Base-by-base conservation (phyloP, 2,329 filamentous ascomycete genomes). In the Plenodomus biglobosus region DNA sequence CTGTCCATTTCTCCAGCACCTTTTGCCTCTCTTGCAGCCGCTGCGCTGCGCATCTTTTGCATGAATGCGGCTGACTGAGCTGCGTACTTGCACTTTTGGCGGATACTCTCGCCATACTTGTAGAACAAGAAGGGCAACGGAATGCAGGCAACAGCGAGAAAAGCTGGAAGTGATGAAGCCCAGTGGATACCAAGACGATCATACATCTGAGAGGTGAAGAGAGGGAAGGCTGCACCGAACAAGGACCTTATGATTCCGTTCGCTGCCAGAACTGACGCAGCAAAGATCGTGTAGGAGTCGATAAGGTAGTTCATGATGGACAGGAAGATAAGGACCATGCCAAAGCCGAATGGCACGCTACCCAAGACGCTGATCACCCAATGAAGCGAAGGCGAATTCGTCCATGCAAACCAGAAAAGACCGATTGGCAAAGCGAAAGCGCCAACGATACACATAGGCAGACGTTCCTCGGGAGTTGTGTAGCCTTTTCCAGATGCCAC, bases 221-320 rank as follows among this genome's bases (percentile, higher is more conserved):
- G 79, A 1, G 90, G 90, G 76, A 95, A 94, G 1, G 80, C 85
- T 2, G 88, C 88, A 55, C 88, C 90, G 53, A 85, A 87, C 8
- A 91, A 76, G 0, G 87, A 92, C 58, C 90, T 85, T 32, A 95
- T 74, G 64, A 95, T 87, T 0, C 88, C 88, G 72, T 92, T 90
- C 40, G 86, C 87, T 2, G 88, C 88, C 8, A 92, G 75, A 0
- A 85, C 87, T 0, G 85, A 88, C 0, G 88, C 88, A 1, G 89
- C 88, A 54, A 86, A 92, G 59, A 92, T 86, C 42, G 85, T 85
- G 68, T 90, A 80, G 0, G 68, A 67, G 44, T 74, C 70, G 48
- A 73, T 72, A 39, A 79, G 42, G 64, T 70, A 75, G 62, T 73
- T 72, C 64, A 73, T 69, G 40, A 72, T 66, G 15, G 60, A 64